Base-by-base conservation (phyloP, 73 alveolate species). In the Uronychia binucleata region DNA sequence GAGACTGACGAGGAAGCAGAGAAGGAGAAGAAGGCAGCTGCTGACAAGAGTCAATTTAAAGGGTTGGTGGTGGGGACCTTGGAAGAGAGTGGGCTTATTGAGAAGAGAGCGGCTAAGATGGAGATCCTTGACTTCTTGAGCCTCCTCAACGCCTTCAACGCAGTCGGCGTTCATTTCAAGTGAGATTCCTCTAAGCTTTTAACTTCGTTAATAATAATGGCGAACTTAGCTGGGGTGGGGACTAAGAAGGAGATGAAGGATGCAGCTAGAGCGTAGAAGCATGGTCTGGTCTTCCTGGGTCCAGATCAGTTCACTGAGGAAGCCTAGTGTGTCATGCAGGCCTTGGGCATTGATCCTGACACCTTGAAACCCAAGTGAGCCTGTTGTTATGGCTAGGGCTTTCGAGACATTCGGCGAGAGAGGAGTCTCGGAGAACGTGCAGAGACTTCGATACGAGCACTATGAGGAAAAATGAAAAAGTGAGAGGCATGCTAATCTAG, bases 41-140 rank as follows among this genome's bases (percentile, higher is more conserved):
- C 81, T 28, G 84, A 35, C 32, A 88, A 74, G 33, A 79, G 57
- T 34, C 89, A 87, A 84, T 97, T 97, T 87, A 96, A 92, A 88
- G 86, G 86, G 33, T 80, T 80, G 74, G 94, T 97, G n/a, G 93
- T 90, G 57, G 87, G 79, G 85, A 86, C 95, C 30, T 81, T 97
- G 26, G 94, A 87, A 82, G 96, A 93, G 26, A 91, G 88, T 86
- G 90, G 93, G 67, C 83, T 93, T 91, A 60, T 85, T 19, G 97
- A 95, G 30, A 94, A 96, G 91, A 94, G 99, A 85, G 98, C 99
- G 13, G 89, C 93, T 30, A 97, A 97, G 89, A 91, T 97, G 98
- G 97, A 89, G 31, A 92, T 93, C 25, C 94, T 93, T 59, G 98
- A 97, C 80, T 96, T 96, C 88, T 87, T 97, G 79, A 89, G 82